A percentile compares a stretch with the other conserved stretches of the same genome.
These are phyloP conservation scores for Schizochytrium sp. DNA, from an alignment of 108 stramenopile species.

Conservation along the genomic window DNA sequence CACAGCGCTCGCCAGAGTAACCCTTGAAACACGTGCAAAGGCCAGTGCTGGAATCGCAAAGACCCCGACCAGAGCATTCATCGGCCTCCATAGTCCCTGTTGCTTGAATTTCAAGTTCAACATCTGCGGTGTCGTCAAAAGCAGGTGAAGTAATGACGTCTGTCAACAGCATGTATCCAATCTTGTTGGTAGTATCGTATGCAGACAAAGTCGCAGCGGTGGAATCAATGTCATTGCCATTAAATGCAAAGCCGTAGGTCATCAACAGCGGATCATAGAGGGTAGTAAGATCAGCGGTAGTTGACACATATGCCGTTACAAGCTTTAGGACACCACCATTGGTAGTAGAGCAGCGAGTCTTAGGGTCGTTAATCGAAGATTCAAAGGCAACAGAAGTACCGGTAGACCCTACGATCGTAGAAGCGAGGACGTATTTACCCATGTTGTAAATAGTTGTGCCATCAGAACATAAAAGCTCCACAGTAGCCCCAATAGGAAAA, in stretches of 20 bases:
- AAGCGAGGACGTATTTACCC: not conserved
- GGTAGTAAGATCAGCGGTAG: too few species aligned
- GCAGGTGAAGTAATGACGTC: not conserved
- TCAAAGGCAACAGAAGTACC: not conserved
- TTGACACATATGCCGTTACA: not conserved
- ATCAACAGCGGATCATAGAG: not conserved
- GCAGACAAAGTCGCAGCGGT: not conserved
- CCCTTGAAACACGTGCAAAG: conserved; percentile 82
- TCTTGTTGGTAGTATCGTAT: not conserved
- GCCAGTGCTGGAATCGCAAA: conserved; percentile 73
- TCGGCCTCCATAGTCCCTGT: conserved; percentile 42
- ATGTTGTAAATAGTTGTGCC: not conserved
- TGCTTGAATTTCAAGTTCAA: not conserved
- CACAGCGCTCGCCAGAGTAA: conserved; percentile 72
- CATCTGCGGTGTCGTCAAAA: not conserved
- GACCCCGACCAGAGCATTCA: conserved; percentile 78
- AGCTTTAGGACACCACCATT: not conserved
- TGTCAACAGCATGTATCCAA: not conserved
- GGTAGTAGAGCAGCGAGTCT: not conserved
- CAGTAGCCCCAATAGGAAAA: not conserved
- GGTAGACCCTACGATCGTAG: not conserved
- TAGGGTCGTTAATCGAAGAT: not conserved
- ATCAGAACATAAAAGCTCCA: not conserved
- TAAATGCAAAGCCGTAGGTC: not conserved
- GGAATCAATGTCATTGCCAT: conserved; percentile 21